Evolutionary conservation across 768 basidiomycete genomes (phyloP), one percentile per base, ranked within the genome.

Genomic region (Phlebiopsis flavidoalba): DNA sequence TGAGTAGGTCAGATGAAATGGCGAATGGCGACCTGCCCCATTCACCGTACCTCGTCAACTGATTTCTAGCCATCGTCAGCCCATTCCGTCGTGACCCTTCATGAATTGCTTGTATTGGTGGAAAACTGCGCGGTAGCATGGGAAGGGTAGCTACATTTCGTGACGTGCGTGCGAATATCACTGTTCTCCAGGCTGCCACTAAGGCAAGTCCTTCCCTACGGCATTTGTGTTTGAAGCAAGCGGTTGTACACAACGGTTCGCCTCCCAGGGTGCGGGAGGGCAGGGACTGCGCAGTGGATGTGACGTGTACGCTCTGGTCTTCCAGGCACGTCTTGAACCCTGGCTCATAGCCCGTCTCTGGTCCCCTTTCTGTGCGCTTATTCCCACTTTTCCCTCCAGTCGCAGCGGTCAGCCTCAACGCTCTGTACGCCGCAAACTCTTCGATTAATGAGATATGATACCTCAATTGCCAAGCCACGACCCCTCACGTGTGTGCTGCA

Each of bases 261-360:
- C 36, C 60, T 61, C 60, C 54, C 60, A 61, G 60, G 60, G 43
- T 57, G 56, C 60, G 60, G 60, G 60, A 61, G 24, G 33, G 21
- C 53, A 35, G 22, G 24, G 21, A 37, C 40, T 21, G 24, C 53
- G 21, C 12, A 31, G 22, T n/a, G 35, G 52, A 46, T 55, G 46
- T 55, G 53, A 48, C 37, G 26, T 24, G 45, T 17, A 7, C 1
- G 53, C 31, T 21, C 40, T 45, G 19, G 54, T 26, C 37, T 47
- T 21, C 37, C 50, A 53, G 50, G 52, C 52, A 43, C 51, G 33
- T 10, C 24, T 33, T 60, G n/a, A 21, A 31, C 57, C 37, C 17
- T 53, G n/a, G n/a, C 43, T 53, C 36, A 35, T 36, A 10, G 31
- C n/a, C 8, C 24, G 36, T n/a, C 19, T 53, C 19, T 46, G 36